Conservation (phyloP, 176 grass and related monocot genomes). For the Elaeis guineensis region DNA sequence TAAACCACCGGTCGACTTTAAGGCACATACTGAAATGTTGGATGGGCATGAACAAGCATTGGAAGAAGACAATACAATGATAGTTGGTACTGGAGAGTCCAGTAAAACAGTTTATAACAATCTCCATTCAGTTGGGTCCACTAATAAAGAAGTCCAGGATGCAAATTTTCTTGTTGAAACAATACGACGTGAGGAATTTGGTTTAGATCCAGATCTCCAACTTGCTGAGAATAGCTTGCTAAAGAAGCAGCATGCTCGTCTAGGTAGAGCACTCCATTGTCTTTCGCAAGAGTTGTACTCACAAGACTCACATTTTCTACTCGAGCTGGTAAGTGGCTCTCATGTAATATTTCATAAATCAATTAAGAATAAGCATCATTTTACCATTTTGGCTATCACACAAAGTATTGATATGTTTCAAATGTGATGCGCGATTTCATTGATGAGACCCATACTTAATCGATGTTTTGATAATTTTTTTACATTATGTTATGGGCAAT, state of each 20-base stretch:
- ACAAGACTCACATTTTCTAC: slow-evolving; percentile 94
- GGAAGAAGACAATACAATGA: slow-evolving; percentile 5
- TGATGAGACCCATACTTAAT: no score
- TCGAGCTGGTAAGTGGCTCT: slow-evolving; percentile 62
- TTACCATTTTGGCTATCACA: no score
- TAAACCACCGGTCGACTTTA: slow-evolving; percentile 18
- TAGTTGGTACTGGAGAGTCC: slow-evolving; percentile 19
- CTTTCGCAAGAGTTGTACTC: slow-evolving; percentile 96
- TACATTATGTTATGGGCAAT: no score
- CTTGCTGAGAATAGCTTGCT: slow-evolving; percentile 55
- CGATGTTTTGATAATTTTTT: no score
- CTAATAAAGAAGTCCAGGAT: slow-evolving; percentile 37
- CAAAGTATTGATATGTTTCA: no score
- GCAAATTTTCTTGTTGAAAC: slow-evolving; percentile 58
- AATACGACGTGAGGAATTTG: slow-evolving; percentile 89
- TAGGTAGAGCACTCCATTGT: slow-evolving; percentile 95
- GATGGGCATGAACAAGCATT: slow-evolving; percentile 19
- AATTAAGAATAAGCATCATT: no score
- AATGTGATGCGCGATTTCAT: no score
- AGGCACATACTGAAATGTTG: slow-evolving; percentile 3
- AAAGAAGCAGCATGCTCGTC: slow-evolving; percentile 90
- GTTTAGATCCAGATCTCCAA: slow-evolving; percentile 56
- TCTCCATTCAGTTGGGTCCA: slow-evolving; percentile 1
- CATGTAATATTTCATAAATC: no score
- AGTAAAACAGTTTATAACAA: not conserved